Conservation (phyloP, 108 stramenopile genomes). For the Craspedostauros australis region DNA sequence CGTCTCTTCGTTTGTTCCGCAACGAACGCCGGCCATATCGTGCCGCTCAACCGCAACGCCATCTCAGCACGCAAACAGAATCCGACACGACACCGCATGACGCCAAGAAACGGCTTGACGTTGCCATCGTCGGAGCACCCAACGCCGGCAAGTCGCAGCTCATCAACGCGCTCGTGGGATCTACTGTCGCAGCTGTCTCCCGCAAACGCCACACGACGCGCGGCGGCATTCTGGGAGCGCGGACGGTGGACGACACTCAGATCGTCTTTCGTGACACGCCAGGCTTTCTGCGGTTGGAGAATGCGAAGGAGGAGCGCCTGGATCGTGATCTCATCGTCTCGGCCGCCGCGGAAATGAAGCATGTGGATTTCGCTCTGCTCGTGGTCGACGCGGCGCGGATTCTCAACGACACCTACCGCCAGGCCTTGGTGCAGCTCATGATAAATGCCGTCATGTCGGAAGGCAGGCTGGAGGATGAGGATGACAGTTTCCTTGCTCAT, state of each 20-base stretch:
- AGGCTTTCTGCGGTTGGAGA: slow-evolving; percentile 68
- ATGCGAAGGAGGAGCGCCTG: slow-evolving; percentile 56
- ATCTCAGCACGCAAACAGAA: no score
- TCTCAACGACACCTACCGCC: slow-evolving; percentile 50
- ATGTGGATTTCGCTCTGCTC: slow-evolving; percentile 71
- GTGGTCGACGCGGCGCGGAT: slow-evolving; percentile 82
- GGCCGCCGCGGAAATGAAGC: slow-evolving; percentile 55
- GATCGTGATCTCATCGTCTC: slow-evolving; percentile 49
- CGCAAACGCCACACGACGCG: slow-evolving; percentile 91
- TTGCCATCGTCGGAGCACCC: slow-evolving; percentile 82
- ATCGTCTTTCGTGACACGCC: slow-evolving; percentile 89
- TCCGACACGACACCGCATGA: no score
- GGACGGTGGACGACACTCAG: slow-evolving; percentile 69
- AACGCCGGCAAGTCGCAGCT: slow-evolving; percentile 88
- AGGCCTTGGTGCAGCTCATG: slow-evolving; percentile 64
- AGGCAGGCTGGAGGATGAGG: slow-evolving; percentile 51
- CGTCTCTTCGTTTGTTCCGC: no score
- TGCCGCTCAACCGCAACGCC: no score
- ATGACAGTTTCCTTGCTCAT: no score
- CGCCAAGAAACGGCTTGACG: slow-evolving; percentile 59
- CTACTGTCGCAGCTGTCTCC: slow-evolving; percentile 82
- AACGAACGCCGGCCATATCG: no score
- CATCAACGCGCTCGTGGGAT: slow-evolving; percentile 64
- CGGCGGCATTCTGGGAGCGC: slow-evolving; percentile 73
- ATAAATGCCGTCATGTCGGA: slow-evolving; percentile 40